A percentile compares a stretch with the other conserved stretches of the same genome.
phyloP scores from a whole-genome alignment of 1,284 basidiomycete species.

The Athelia psychrophila region DNA sequence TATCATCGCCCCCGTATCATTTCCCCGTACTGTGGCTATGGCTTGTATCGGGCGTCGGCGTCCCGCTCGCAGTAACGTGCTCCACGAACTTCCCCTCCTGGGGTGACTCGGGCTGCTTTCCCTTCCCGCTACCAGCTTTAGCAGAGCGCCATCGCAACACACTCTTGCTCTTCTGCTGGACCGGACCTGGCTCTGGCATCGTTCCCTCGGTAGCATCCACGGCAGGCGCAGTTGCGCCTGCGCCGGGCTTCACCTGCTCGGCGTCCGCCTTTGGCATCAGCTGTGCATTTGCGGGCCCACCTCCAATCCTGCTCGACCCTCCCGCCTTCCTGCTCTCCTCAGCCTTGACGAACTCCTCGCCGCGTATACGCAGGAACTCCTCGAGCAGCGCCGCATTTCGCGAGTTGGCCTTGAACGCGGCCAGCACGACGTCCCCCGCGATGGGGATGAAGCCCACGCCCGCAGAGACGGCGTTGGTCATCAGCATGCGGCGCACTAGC shows the following conservation, averaged over 20 bases:
- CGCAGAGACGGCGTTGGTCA: conserved; percentile 77
- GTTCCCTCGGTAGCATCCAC: not conserved
- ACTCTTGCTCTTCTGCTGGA: not conserved
- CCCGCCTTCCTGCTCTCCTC: conserved; percentile 27
- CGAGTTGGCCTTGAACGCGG: conserved; percentile 83
- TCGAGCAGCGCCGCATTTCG: conserved; percentile 80
- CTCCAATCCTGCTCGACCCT: not conserved
- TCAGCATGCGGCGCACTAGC: conserved; percentile 71
- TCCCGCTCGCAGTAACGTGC: not conserved
- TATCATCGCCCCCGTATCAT: no score
- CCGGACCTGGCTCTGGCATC: not conserved
- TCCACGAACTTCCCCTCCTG: not conserved
- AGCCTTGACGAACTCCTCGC: conserved; percentile 57
- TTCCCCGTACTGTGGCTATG: no score
- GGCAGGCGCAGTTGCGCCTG: not conserved
- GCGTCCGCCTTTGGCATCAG: not conserved
- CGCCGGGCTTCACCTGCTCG: not conserved
- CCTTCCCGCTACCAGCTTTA: not conserved
- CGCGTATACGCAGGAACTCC: conserved; percentile 68
- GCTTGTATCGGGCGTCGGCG: no score
- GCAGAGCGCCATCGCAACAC: not conserved
- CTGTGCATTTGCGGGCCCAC: not conserved
- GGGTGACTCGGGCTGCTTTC: not conserved
- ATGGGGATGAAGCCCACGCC: conserved; percentile 77
- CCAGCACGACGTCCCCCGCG: conserved; percentile 77